Evolutionary conservation across 2,329 filamentous ascomycete species (phyloP).

Genomic region (Monosporascus sp.): DNA sequence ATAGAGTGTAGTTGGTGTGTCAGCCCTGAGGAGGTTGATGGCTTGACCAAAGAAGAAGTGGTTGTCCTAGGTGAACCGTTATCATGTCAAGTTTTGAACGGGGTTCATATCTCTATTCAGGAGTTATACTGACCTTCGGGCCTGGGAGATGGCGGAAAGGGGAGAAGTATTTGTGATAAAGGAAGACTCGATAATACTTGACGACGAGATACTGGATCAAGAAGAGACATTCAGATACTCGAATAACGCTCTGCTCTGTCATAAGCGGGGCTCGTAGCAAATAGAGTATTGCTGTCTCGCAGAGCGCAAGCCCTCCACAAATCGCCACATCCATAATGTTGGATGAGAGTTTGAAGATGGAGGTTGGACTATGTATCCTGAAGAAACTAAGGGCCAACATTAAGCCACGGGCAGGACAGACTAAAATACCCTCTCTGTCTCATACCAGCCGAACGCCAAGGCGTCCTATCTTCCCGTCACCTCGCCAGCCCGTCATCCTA

Average conservation of each 20-base stretch:
- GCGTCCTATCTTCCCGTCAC: too few relatives aligned
- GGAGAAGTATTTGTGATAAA: conserved; percentile 13
- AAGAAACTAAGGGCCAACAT: too few relatives aligned
- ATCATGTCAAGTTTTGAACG: not conserved
- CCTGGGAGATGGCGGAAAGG: conserved; percentile 14
- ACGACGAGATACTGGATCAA: conserved; percentile 7
- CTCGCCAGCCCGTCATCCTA: too few relatives aligned
- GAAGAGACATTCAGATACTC: conserved; percentile 1
- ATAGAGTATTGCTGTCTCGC: not conserved
- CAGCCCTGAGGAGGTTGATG: conserved; percentile 12
- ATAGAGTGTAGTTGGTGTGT: conserved; percentile 13
- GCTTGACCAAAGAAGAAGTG: conserved; percentile 17
- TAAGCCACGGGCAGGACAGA: too few relatives aligned
- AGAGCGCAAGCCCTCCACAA: not conserved
- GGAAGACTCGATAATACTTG: conserved; percentile 12
- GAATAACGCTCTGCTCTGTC: too few relatives aligned
- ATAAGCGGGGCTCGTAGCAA: not conserved
- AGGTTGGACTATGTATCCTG: too few relatives aligned
- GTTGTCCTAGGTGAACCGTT: conserved; percentile 8
- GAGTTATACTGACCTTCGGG: conserved; percentile 6
- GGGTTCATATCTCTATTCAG: not conserved
- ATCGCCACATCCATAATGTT: not conserved
- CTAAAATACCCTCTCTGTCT: too few relatives aligned
- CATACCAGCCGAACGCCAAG: too few relatives aligned
- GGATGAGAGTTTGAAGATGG: not conserved